These are phyloP conservation scores for Ogataea glucozyma DNA, from an alignment of 805 yeast species.

Conservation along the genomic window DNA sequence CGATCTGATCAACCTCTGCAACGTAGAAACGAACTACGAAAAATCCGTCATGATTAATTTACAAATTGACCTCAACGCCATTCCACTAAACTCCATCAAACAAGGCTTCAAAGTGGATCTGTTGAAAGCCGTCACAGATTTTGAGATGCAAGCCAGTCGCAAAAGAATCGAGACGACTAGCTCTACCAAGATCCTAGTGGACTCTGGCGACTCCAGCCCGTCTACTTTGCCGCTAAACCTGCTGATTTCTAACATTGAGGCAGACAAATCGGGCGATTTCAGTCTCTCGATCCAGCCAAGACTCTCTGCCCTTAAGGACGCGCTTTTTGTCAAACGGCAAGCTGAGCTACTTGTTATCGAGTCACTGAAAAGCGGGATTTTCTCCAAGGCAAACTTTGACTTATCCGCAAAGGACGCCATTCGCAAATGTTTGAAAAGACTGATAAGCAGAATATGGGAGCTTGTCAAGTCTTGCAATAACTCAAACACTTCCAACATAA, in stretches of 20 bases:
- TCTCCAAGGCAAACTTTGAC: constrained; percentile 16
- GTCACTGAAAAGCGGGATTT: constrained; percentile 21
- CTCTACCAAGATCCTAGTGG: constrained; percentile 14
- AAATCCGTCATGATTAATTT: constrained; percentile 28
- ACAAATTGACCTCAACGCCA: constrained; percentile 20
- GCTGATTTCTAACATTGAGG: constrained; percentile 21
- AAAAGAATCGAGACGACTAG: constrained; percentile 8
- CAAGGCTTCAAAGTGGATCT: constrained; percentile 21
- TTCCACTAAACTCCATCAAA: constrained; percentile 17
- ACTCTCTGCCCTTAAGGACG: constrained; percentile 38
- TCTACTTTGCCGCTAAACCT: constrained; percentile 25
- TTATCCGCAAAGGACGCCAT: constrained; percentile 22
- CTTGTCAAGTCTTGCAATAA: constrained; percentile 25
- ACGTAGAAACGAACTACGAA: constrained; percentile 25
- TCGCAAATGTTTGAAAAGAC: constrained; percentile 12
- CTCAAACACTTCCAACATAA: constrained; percentile 25
- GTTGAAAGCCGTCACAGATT: constrained; percentile 9
- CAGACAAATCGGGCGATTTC: constrained; percentile 17
- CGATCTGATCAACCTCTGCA: constrained; percentile 15
- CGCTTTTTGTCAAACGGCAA: constrained; percentile 36
- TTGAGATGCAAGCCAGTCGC: constrained; percentile 7
- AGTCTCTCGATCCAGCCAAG: constrained; percentile 29
- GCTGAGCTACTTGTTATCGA: constrained; percentile 37
- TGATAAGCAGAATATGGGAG: constrained; percentile 30
- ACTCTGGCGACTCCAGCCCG: constrained; percentile 4